phyloP scores from a whole-genome alignment of 192 early-diverging fungal species.

The Radiomyces spectabilis region DNA sequence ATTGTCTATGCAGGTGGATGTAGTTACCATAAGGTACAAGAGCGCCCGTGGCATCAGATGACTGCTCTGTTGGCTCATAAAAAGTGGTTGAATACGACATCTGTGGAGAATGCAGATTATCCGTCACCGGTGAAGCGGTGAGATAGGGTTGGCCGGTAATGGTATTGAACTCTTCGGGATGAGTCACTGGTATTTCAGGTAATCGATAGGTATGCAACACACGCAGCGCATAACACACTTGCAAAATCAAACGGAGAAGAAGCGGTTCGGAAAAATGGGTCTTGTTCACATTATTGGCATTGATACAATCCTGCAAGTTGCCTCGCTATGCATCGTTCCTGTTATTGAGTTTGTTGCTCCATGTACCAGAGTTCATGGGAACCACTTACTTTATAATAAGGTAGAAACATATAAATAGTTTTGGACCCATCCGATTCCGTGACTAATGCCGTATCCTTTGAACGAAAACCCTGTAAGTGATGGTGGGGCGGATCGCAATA shows the following conservation, averaged over 20 bases:
- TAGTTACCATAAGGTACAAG: not conserved
- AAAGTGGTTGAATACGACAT: not conserved
- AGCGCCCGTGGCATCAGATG: not conserved
- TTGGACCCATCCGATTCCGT: conserved; percentile 40
- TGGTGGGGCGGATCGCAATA: no score
- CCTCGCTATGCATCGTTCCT: conserved; percentile 23
- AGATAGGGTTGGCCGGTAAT: not conserved
- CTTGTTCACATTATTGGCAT: conserved; percentile 35
- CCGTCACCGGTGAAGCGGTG: no score
- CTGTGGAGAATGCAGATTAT: no score
- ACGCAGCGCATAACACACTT: conserved; percentile 49
- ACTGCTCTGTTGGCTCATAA: not conserved
- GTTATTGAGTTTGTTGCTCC: not conserved
- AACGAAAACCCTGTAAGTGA: not conserved
- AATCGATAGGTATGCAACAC: conserved; percentile 43
- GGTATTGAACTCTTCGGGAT: not conserved
- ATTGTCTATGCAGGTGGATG: not conserved
- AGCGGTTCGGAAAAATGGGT: conserved; percentile 41
- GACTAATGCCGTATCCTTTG: conserved; percentile 45
- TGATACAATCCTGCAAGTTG: conserved; percentile 48
- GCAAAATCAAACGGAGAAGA: conserved; percentile 48
- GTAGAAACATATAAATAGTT: conserved; percentile 61
- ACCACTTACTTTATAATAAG: conserved; percentile 47
- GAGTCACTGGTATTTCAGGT: not conserved
- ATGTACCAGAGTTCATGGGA: no score